Conservation (phyloP, 225 moss, liverwort and hornwort species). For the Pleurozium schreberi region DNA sequence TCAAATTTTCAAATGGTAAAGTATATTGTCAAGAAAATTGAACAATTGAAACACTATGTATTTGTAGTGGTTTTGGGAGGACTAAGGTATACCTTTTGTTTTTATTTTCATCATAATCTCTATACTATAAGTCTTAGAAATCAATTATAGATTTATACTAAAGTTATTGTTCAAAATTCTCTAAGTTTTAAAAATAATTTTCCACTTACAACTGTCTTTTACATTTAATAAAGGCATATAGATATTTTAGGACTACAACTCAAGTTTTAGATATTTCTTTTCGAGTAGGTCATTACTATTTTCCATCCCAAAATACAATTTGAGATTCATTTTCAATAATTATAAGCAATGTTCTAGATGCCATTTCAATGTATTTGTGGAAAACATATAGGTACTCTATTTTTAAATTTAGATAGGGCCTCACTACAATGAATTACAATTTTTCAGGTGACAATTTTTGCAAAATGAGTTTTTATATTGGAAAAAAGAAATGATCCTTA, state of each 20-base stretch:
- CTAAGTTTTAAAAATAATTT: neutral
- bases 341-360: too few relatives aligned
- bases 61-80: neutral
- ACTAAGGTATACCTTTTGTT: neutral
- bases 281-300: neutral
- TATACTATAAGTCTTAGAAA: too few relatives aligned
- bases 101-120: too few relatives aligned
- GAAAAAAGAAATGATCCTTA: too few relatives aligned
- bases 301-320: neutral
- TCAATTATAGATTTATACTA: neutral
- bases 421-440: too few relatives aligned
- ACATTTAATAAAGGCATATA: neutral
- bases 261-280: neutral
- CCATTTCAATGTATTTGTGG: too few relatives aligned
- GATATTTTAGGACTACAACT: neutral
- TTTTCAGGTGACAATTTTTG: too few relatives aligned
- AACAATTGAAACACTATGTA: neutral
- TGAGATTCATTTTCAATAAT: neutral
- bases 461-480: too few relatives aligned
- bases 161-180: too few relatives aligned
- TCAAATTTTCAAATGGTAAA: neutral
- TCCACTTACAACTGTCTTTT: rapidly evolving
- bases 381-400: too few relatives aligned
- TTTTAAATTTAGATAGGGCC: too few relatives aligned
- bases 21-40: neutral